These are phyloP conservation scores for Colletotrichum eleusines DNA, from an alignment of 2,329 filamentous ascomycete species.

Conservation along the genomic window DNA sequence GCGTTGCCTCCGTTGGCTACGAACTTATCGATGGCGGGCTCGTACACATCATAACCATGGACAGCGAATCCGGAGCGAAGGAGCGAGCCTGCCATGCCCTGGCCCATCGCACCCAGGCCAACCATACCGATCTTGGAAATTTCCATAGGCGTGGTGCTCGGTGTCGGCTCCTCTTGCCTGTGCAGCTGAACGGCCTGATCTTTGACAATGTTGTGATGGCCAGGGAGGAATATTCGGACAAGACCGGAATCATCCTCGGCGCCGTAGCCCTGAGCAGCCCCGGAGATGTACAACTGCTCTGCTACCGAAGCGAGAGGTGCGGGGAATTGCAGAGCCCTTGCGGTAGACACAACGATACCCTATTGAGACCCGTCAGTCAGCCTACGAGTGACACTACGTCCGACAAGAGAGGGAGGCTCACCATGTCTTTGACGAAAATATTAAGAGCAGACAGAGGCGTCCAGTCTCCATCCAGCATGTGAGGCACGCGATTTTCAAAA, in stretches of 20 bases:
- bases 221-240: constrained; percentile 46
- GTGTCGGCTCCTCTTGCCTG: constrained; percentile 38
- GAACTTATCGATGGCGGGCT: constrained; percentile 49
- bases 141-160: constrained; percentile 43
- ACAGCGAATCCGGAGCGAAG: constrained; percentile 50
- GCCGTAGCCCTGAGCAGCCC: constrained; percentile 47
- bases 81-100: constrained; percentile 53
- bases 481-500: constrained; percentile 67
- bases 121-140: constrained; percentile 52
- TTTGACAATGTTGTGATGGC: constrained; percentile 37
- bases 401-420: constrained; percentile 34
- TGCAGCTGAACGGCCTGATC: constrained; percentile 36
- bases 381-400: background rate
- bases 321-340: constrained; percentile 49
- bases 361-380: constrained; percentile 16
- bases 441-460: constrained; percentile 51
- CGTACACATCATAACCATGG: constrained; percentile 51
- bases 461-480: constrained; percentile 65
- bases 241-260: constrained; percentile 47
- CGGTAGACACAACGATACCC: constrained; percentile 48
- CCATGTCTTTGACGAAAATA: constrained; percentile 53
- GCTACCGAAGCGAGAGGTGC: constrained; percentile 51
- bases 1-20: constrained; percentile 44
- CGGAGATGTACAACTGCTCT: constrained; percentile 51
- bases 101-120: constrained; percentile 55